Evolutionary conservation across 495 filamentous ascomycete genomes (phyloP).

Genomic region (Trichocladium antarcticum): DNA sequence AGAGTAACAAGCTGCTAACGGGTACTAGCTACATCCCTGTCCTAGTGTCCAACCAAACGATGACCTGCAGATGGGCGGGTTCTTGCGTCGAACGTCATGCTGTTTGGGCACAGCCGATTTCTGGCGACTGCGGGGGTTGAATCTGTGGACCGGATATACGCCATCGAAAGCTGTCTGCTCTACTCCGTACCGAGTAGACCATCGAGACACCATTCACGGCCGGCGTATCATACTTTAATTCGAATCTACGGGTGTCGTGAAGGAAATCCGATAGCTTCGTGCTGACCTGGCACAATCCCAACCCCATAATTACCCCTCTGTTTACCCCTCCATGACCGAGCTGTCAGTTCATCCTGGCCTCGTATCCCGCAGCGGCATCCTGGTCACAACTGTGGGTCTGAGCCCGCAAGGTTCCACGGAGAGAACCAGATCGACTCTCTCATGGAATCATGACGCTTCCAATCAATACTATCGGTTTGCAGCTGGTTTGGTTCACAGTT

Average conservation of each 20-base stretch:
- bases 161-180: too few relatives aligned
- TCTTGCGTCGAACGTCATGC: neutral
- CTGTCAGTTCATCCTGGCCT: neutral
- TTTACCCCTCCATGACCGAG: constrained; percentile 10
- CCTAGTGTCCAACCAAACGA: neutral
- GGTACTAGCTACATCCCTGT: constrained; percentile 4
- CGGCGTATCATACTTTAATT: too few relatives aligned
- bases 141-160: constrained; percentile 2
- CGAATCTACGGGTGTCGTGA: too few relatives aligned
- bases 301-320: neutral
- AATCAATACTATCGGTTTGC: too few relatives aligned
- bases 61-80: neutral
- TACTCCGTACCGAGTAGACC: too few relatives aligned
- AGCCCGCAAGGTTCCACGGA: neutral
- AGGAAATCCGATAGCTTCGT: neutral
- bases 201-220: too few relatives aligned
- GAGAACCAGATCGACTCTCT: constrained; percentile 5
- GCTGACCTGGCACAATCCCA: neutral
- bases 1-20: neutral
- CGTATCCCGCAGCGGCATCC: constrained; percentile 8
- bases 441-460: neutral
- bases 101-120: neutral
- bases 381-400: neutral
- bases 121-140: constrained; percentile 6
- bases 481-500: too few relatives aligned